Evolutionary conservation across 163 green algal species (phyloP).

Genomic region (Trebouxiophyceae sp.): DNA sequence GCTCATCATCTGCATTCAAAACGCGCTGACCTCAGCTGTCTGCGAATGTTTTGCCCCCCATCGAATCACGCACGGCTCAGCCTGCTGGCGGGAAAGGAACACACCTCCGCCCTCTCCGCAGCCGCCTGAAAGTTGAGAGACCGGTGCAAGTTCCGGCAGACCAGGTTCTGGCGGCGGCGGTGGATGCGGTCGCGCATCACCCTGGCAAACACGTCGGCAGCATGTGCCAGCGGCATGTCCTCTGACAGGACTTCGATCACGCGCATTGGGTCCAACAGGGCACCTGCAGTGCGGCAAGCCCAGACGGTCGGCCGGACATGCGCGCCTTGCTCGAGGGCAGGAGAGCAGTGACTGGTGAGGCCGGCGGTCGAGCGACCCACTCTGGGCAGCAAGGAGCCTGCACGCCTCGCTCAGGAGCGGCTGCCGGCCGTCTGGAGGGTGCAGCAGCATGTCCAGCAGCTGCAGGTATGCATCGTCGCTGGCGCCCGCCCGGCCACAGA

Average conservation of each 20-base stretch:
- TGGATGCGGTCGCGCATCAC: conserved; percentile 44
- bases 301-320: too few relatives aligned
- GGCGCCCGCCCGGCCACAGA: too few relatives aligned
- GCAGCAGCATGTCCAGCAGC: conserved; percentile 45
- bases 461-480: too few relatives aligned
- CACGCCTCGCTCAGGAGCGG: conserved; percentile 40
- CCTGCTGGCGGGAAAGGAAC: too few relatives aligned
- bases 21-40: too few relatives aligned
- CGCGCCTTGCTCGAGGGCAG: too few relatives aligned
- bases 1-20: conserved; percentile 6
- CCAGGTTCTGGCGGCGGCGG: conserved; percentile 14
- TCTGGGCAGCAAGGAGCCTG: conserved; percentile 29
- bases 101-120: conserved; percentile 19
- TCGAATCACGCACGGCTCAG: too few relatives aligned
- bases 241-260: conserved; percentile 36
- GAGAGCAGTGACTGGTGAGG: too few relatives aligned
- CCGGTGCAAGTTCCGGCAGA: conserved; percentile 29
- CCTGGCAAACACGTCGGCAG: conserved; percentile 24
- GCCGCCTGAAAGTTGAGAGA: conserved; percentile 9
- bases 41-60: too few relatives aligned
- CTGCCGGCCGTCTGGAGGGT: conserved; percentile 20
- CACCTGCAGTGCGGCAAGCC: conserved; percentile 21
- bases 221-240: conserved; percentile 33
- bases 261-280: conserved; percentile 32
- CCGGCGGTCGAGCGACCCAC: too few relatives aligned